Conservation (phyloP, 208 protist species). For the Porcisia hertigi region DNA sequence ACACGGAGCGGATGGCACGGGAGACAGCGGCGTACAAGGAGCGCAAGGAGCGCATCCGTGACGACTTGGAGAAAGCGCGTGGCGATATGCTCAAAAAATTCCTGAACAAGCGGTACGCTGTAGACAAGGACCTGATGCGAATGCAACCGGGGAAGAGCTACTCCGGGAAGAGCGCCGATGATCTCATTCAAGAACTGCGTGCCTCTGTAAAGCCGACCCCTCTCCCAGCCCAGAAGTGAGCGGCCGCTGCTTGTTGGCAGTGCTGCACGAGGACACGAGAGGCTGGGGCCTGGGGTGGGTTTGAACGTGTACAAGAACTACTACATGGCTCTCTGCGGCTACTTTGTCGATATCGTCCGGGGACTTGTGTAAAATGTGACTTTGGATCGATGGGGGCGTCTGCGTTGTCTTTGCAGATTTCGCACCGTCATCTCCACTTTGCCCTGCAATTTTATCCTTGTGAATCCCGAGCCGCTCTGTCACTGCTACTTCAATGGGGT, state of each 20-base stretch:
- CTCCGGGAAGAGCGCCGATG: conserved; percentile 85
- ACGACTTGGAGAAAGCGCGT: conserved; percentile 88
- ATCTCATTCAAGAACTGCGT: conserved; percentile 86
- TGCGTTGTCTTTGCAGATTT: neutral
- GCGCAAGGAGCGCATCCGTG: conserved; percentile 88
- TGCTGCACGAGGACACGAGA: neutral
- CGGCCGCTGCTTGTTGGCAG: neutral
- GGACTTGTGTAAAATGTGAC: neutral
- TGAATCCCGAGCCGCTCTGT: neutral
- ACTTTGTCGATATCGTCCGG: neutral
- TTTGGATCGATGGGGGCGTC: neutral
- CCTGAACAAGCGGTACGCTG: conserved; percentile 90
- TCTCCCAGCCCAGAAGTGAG: conserved; percentile 28
- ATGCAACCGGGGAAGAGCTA: conserved; percentile 88
- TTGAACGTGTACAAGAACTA: neutral
- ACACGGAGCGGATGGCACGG: conserved; percentile 90
- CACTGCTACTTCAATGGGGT: neutral
- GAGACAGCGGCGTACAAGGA: conserved; percentile 92
- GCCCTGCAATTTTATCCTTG: neutral
- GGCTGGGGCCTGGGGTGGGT: neutral
- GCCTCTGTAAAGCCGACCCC: conserved; percentile 42
- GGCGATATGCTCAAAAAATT: conserved; percentile 94
- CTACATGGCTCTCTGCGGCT: neutral
- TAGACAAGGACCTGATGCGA: conserved; percentile 92
- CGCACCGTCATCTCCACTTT: neutral